Evolutionary conservation across 257 asterid species (phyloP), one percentile per base, ranked within the genome.

Genomic region (Catharanthus roseus): DNA sequence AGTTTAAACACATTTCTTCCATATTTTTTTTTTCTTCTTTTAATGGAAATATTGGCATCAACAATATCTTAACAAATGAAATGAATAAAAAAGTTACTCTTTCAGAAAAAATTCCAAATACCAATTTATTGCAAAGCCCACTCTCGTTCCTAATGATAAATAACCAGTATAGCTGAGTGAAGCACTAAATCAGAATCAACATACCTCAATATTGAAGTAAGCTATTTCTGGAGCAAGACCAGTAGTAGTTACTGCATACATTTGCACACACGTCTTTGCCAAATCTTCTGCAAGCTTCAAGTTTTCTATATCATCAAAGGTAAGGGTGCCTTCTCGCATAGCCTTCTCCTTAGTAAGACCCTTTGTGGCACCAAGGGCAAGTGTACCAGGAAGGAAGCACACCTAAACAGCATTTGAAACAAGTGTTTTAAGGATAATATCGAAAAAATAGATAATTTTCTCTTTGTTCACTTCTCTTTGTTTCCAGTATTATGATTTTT

Each of bases 201-300:
- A 55, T 68, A 91, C 99, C 97, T 89, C 87, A 53, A 79, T 38
- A 66, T 88, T 89, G 81, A 95, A 91, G 81, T 91, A 89, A 54
- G 84, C 97, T 68, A 95, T 91, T 87, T 95, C 97, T 38, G 97
- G 96, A 80, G 97, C 90, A 83, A 95, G 97, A 62, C 99, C 99
- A 54, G 93, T 85, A 51, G 96, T 80, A 50, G 99, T 95, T 65
- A 88, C 96, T 58, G 87, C 84, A 85, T 89, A 95, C 85, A 88
- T 91, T 83, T 91, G 89, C 42, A 79, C 82, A 67, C 97, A 95
- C 7, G 97, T 95, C 87, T 87, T 88, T 29, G 85, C 86, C 80
- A 95, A 86, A 85, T 88, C 99, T 87, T 91, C 99, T 41, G 97
- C 97, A 72, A 91, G 96, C 85, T 87, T 92, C 85, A 91, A 81